A percentile compares a stretch with the other conserved stretches of the same genome.
Evolutionary conservation across 2,329 filamentous ascomycete genomes (phyloP).

Genomic region (Clonostachys solani): DNA sequence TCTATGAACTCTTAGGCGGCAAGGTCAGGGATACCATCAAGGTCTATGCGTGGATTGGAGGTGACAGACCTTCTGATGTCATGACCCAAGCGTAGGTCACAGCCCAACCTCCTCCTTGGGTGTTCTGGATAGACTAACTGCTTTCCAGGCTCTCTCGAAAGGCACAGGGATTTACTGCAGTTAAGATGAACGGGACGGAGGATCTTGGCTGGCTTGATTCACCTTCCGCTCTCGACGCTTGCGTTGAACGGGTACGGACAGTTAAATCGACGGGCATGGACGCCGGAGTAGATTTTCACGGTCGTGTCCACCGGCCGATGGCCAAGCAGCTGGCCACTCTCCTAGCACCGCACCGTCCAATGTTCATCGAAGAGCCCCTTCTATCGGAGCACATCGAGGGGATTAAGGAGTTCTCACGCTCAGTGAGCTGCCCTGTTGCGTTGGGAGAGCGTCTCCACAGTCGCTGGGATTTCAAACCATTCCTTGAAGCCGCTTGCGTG

Average conservation of each 20-base stretch:
- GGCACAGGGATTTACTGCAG: constrained; percentile 58
- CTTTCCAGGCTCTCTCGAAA: constrained; percentile 44
- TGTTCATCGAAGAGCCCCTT: constrained; percentile 76
- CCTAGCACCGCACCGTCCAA: constrained; percentile 61
- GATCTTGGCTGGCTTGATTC: constrained; percentile 75
- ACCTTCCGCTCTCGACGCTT: constrained; percentile 56
- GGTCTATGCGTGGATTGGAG: constrained; percentile 78
- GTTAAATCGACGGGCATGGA: constrained; percentile 70
- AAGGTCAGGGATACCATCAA: constrained; percentile 66
- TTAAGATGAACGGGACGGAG: constrained; percentile 80
- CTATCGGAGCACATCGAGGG: constrained; percentile 64
- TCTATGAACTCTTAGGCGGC: constrained; percentile 71
- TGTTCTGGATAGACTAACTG: not conserved
- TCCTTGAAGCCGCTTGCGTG: constrained; percentile 63
- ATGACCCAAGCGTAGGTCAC: constrained; percentile 51
- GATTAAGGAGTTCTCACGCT: constrained; percentile 37
- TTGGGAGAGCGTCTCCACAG: constrained; percentile 69
- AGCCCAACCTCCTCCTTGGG: not conserved
- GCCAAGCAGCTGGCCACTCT: constrained; percentile 68
- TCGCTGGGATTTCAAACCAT: constrained; percentile 70
- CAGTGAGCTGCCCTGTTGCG: constrained; percentile 62
- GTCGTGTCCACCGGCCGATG: constrained; percentile 75
- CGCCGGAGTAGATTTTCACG: constrained; percentile 74
- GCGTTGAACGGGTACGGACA: constrained; percentile 61
- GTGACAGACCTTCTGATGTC: constrained; percentile 65